Conservation (phyloP, 2,329 filamentous ascomycete species). For the Penicillium frequentans region DNA sequence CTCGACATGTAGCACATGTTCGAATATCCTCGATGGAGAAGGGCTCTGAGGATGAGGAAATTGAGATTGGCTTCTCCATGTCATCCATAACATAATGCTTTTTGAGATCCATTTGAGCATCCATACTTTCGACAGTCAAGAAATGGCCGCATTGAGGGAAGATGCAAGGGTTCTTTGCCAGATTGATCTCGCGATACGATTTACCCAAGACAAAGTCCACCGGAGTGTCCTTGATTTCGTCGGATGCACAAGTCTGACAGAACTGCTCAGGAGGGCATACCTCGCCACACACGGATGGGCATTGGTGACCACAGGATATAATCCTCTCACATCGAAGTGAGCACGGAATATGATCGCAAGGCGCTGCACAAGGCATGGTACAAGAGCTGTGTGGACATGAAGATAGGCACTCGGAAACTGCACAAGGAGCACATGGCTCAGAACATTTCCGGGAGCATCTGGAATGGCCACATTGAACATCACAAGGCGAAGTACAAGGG, state of each 20-base stretch:
- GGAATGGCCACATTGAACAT: slow-evolving; percentile 58
- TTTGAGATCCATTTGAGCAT: slow-evolving; percentile 58
- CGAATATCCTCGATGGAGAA: slow-evolving; percentile 54
- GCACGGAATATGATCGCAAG: slow-evolving; percentile 68
- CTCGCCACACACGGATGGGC: slow-evolving; percentile 67
- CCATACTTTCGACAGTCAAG: slow-evolving; percentile 60
- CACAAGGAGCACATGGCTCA: slow-evolving; percentile 63
- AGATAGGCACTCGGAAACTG: slow-evolving; percentile 55
- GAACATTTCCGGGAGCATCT: slow-evolving; percentile 56
- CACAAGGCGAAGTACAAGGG: slow-evolving; percentile 46
- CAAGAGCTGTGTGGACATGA: slow-evolving; percentile 55
- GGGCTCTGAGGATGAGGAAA: slow-evolving; percentile 38
- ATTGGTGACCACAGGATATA: slow-evolving; percentile 63
- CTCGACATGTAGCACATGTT: slow-evolving; percentile 60
- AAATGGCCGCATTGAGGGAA: slow-evolving; percentile 66
- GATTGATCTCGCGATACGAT: slow-evolving; percentile 57
- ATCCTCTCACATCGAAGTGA: slow-evolving; percentile 56
- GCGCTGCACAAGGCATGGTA: slow-evolving; percentile 62
- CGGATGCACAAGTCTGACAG: slow-evolving; percentile 57
- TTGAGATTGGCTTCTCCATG: slow-evolving; percentile 22
- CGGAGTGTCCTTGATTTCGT: slow-evolving; percentile 44
- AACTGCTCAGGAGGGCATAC: slow-evolving; percentile 53
- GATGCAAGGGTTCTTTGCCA: slow-evolving; percentile 62
- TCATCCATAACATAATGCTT: slow-evolving; percentile 30
- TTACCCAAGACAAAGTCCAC: slow-evolving; percentile 61